Evolutionary conservation across 2,329 filamentous ascomycete species (phyloP).

Genomic region (Botrytis tulipae): DNA sequence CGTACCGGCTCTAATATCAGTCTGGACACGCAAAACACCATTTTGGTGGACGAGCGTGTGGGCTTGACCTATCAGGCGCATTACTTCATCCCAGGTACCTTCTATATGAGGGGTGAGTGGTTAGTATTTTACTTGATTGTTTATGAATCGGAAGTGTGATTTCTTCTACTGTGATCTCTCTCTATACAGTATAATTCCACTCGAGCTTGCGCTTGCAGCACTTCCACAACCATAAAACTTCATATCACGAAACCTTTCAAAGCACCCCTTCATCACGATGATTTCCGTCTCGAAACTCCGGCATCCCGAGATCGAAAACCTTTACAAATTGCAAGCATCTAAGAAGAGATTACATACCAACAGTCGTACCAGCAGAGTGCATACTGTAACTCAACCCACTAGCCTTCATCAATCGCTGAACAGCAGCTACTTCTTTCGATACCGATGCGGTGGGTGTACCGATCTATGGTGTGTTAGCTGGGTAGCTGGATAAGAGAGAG

Average conservation of each 20-base stretch:
- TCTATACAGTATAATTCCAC: neutral
- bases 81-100: conserved; percentile 86
- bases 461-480: conserved; percentile 51
- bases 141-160: neutral
- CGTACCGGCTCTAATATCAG: conserved; percentile 81
- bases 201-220: neutral
- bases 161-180: neutral
- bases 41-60: conserved; percentile 73
- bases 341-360: conserved; percentile 57
- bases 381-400: conserved; percentile 82
- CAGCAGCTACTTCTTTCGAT: conserved; percentile 79
- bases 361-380: conserved; percentile 91
- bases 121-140: neutral
- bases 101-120: conserved; percentile 51
- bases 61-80: conserved; percentile 80
- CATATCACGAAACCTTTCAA: neutral
- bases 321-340: neutral
- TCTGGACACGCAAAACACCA: conserved; percentile 81
- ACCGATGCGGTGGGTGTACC: conserved; percentile 77
- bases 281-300: neutral
- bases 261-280: neutral
- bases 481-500: no score
- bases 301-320: neutral
- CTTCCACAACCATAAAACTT: neutral
- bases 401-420: conserved; percentile 78